Base-by-base conservation (phyloP, 768 basidiomycete species). In the Kwoniella newhampshirensis region DNA sequence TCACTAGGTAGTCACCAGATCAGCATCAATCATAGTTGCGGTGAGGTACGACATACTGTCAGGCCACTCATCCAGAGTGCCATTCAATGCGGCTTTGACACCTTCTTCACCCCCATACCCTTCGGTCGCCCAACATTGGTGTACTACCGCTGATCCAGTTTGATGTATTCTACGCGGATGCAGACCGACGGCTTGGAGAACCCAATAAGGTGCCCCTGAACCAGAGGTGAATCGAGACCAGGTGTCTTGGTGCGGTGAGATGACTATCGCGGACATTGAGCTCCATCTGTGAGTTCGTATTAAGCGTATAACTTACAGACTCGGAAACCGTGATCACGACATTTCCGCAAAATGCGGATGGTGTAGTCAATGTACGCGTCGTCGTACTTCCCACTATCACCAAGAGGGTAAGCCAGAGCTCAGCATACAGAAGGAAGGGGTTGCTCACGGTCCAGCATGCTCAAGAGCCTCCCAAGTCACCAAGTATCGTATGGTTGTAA, bases 191-290 rank as follows among this genome's bases (percentile, higher is more conserved):
- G 91, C 91, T 5, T 82, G 80, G 8, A 96, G 81, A 0, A 90
- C 92, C 93, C 93, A 97, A 70, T 85, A 92, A 0, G 93, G 93
- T 0, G 93, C 93, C 12, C 93, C 93, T 3, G 90, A 91, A 7
- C 94, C 94, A 18, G 91, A 91, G 17, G 88, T 87, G 79, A 91
- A 94, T 41, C 94, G 88, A 1, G 92, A 94, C 88, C 91, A 98
- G 88, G 84, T 82, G 69, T 99, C 94, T 75, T 99, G 96, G 75
- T 99, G 94, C 4, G 94, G 91, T 68, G 97, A 92, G 80, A 99
- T 85, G 76, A 85, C 96, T 12, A 92, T 21, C n/a, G n/a, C n/a
- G n/a, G n/a, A n/a, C n/a, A n/a, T n/a, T n/a, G n/a, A n/a, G n/a
- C n/a, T n/a, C n/a, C n/a, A n/a, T n/a, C n/a, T n/a, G n/a, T n/a